A percentile compares a stretch with the other conserved stretches of the same genome.
Evolutionary conservation across 2,329 filamentous ascomycete species (phyloP).

Genomic region (Chaetomium sp.): DNA sequence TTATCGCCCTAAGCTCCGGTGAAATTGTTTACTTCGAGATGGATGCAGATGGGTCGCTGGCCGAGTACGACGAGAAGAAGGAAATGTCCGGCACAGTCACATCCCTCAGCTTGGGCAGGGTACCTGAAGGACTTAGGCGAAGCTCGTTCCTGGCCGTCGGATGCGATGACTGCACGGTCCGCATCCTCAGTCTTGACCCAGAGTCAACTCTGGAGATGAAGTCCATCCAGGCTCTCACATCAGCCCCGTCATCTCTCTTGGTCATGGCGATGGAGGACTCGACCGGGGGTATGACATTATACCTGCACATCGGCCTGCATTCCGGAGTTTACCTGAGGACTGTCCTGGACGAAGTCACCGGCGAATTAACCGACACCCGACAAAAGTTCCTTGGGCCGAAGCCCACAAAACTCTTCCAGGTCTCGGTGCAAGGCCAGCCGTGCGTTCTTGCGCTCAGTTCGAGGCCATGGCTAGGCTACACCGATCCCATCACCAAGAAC

Average conservation of each 20-base stretch:
- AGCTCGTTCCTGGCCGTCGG: conserved; percentile 95
- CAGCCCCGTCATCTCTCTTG: conserved; percentile 81
- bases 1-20: conserved; percentile 89
- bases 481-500: conserved; percentile 80
- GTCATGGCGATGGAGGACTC: conserved; percentile 98
- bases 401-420: conserved; percentile 84
- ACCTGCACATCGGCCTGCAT: conserved; percentile 92
- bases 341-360: conserved; percentile 91
- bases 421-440: conserved; percentile 81
- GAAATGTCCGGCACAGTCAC: conserved; percentile 96
- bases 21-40: conserved; percentile 99
- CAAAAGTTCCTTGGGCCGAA: conserved; percentile 94
- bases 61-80: conserved; percentile 92
- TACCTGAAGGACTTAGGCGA: conserved; percentile 84
- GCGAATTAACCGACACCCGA: conserved; percentile 90
- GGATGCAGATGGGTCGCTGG: conserved; percentile 85
- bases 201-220: conserved; percentile 91
- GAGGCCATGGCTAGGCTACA: conserved; percentile 93
- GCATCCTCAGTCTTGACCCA: conserved; percentile 85
- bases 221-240: conserved; percentile 90
- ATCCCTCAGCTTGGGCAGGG: conserved; percentile 88
- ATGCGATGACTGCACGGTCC: conserved; percentile 94
- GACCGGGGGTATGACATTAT: conserved; percentile 83
- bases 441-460: conserved; percentile 90
- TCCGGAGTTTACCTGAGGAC: conserved; percentile 96